Evolutionary conservation across 192 early-diverging fungal species (phyloP).

Genomic region (Allomyces arbusculus): DNA sequence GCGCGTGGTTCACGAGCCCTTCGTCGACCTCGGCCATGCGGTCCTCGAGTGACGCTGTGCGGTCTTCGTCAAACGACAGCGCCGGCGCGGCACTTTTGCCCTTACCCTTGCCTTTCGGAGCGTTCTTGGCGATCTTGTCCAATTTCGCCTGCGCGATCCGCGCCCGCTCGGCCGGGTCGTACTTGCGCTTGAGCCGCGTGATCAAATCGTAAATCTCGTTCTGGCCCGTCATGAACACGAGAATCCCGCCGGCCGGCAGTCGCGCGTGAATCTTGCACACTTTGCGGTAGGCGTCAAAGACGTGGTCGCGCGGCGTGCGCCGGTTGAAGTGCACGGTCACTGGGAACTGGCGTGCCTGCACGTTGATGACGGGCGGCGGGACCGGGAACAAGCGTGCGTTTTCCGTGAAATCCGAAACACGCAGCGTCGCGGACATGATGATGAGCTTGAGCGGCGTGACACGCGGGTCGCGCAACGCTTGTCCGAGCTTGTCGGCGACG

Average conservation of each 20-base stretch:
- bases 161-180: constrained; percentile 4
- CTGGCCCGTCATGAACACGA: constrained; percentile 90
- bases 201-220: constrained; percentile 69
- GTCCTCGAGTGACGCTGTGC: background rate
- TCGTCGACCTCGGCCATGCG: background rate
- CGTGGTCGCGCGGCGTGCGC: constrained; percentile 76
- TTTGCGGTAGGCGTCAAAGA: constrained; percentile 75
- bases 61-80: background rate
- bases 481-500: constrained; percentile 6
- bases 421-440: constrained; percentile 97
- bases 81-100: background rate
- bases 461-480: constrained; percentile 2
- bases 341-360: constrained; percentile 78
- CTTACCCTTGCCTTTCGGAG: background rate
- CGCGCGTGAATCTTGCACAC: constrained; percentile 79
- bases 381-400: constrained; percentile 58
- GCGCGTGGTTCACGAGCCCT: background rate
- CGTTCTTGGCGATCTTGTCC: background rate
- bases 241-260: constrained; percentile 81
- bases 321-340: constrained; percentile 82
- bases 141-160: too few relatives aligned
- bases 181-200: constrained; percentile 50
- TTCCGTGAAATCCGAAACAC: constrained; percentile 86
- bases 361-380: constrained; percentile 56
- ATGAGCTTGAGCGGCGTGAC: constrained; percentile 59